These are phyloP conservation scores for Ustilago sp. DNA, from an alignment of 1,284 basidiomycete species.

Conservation along the genomic window DNA sequence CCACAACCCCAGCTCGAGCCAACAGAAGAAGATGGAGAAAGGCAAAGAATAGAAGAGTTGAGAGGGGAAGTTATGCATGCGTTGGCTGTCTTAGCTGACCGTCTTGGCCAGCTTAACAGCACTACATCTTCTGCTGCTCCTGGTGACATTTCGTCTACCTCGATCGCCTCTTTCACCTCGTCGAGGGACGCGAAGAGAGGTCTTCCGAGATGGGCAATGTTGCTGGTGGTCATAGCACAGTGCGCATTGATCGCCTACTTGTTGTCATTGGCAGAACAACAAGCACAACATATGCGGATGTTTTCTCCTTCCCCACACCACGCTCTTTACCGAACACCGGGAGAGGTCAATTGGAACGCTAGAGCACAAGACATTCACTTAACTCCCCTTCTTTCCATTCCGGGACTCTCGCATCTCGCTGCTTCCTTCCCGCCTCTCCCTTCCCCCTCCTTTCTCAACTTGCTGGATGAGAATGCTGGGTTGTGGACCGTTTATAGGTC, in stretches of 20 bases:
- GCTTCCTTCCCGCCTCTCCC: conserved; percentile 17
- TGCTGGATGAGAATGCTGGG: not conserved
- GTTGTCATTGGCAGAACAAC: conserved; percentile 19
- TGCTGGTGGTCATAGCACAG: conserved; percentile 14
- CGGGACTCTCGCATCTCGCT: conserved; percentile 12
- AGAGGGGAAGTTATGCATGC: conserved; percentile 24
- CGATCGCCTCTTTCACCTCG: not conserved
- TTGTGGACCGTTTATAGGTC: not conserved
- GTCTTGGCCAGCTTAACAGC: conserved; percentile 10
- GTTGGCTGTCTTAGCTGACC: conserved; percentile 24
- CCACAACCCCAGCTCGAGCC: not conserved
- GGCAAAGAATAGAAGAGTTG: conserved; percentile 13
- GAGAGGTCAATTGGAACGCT: conserved; percentile 25
- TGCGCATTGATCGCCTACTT: conserved; percentile 25
- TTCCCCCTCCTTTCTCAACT: conserved; percentile 4
- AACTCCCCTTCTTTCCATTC: conserved; percentile 23
- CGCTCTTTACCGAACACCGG: not conserved
- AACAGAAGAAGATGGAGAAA: conserved; percentile 10
- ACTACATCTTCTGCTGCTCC: not conserved
- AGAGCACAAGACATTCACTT: conserved; percentile 15
- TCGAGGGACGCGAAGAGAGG: not conserved
- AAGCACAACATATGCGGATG: conserved; percentile 35
- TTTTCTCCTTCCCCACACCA: conserved; percentile 3
- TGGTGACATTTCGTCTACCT: conserved; percentile 4
- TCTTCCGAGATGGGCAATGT: not conserved